These are phyloP conservation scores for Noccaea caerulescens DNA, from an alignment of 345 rosid genomes.

Conservation along the genomic window DNA sequence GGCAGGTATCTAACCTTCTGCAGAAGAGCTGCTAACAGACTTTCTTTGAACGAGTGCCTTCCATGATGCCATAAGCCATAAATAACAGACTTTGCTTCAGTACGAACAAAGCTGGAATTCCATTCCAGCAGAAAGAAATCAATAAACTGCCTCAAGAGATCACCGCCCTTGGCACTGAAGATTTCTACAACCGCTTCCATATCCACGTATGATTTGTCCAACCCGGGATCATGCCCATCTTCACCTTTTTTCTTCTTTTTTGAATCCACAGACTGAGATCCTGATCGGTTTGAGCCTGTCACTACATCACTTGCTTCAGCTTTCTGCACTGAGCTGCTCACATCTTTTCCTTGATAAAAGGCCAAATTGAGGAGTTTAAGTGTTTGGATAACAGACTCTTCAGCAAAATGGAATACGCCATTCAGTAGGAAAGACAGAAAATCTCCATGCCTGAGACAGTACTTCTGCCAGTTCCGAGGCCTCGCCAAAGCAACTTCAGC, in stretches of 20 bases:
- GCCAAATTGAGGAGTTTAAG: slow-evolving; percentile 88
- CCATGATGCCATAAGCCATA: slow-evolving; percentile 99
- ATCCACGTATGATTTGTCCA: slow-evolving; percentile 84
- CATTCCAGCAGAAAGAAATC: slow-evolving; percentile 93
- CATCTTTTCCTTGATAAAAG: slow-evolving; percentile 90
- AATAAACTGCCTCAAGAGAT: slow-evolving; percentile 83
- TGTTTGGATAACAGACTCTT: slow-evolving; percentile 91
- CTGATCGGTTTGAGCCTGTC: slow-evolving; percentile 64
- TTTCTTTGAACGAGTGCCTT: slow-evolving; percentile 75
- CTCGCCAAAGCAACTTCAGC: slow-evolving; percentile 93
- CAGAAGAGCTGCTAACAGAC: slow-evolving; percentile 64
- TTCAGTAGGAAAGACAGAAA: slow-evolving; percentile 78
- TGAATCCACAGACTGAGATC: slow-evolving; percentile 67
- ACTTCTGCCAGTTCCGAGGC: slow-evolving; percentile 99
- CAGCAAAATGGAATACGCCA: slow-evolving; percentile 81
- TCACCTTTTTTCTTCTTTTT: slow-evolving; percentile 95
- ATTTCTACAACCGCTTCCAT: slow-evolving; percentile 85
- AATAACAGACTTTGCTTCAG: slow-evolving; percentile 85
- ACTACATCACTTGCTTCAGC: slow-evolving; percentile 70
- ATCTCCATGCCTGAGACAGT: slow-evolving; percentile 84
- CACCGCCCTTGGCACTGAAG: slow-evolving; percentile 71
- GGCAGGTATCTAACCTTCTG: slow-evolving; percentile 76
- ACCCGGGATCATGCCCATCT: slow-evolving; percentile 78
- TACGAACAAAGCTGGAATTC: slow-evolving; percentile 95
- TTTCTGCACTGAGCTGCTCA: slow-evolving; percentile 62